phyloP scores from a whole-genome alignment of 306 rosid genomes.

The Vachellia collinsii region DNA sequence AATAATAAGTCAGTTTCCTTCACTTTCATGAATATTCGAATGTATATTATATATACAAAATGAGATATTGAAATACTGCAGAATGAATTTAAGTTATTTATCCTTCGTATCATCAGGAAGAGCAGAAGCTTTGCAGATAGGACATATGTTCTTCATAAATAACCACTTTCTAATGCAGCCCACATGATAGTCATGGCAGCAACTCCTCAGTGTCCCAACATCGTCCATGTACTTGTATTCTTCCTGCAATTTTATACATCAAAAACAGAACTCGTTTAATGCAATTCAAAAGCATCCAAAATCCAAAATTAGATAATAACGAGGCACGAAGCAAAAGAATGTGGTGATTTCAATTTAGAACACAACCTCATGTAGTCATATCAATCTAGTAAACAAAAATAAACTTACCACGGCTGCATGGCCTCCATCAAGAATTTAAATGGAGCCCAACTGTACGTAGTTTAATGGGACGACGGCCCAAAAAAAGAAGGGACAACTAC shows the following conservation, averaged over 20 bases:
- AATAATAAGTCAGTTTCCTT: conserved; percentile 43
- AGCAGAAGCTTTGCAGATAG: conserved; percentile 74
- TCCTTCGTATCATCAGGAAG: conserved; percentile 54
- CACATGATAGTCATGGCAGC: conserved; percentile 86
- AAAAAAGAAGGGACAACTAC: neutral
- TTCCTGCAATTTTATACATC: conserved; percentile 57
- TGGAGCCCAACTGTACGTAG: neutral
- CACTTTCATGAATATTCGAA: conserved; percentile 49
- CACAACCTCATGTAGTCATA: neutral
- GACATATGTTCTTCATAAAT: conserved; percentile 75
- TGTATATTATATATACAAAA: conserved; percentile 49
- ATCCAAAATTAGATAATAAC: neutral
- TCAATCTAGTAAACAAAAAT: neutral
- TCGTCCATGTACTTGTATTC: conserved; percentile 85
- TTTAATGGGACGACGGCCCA: neutral
- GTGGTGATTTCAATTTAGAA: neutral
- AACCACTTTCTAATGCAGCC: conserved; percentile 85
- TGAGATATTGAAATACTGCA: conserved; percentile 24
- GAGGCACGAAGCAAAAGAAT: neutral
- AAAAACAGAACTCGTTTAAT: conserved; percentile 1
- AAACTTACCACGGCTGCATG: neutral
- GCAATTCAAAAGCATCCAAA: neutral
- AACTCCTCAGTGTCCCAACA: conserved; percentile 67
- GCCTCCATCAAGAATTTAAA: neutral
- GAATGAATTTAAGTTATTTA: conserved; percentile 43